Percentiles rank a stretch among this genome's conserved stretches.
Conservation (phyloP, 2,329 filamentous ascomycete genomes). For the Verticillium tricorpus region DNA sequence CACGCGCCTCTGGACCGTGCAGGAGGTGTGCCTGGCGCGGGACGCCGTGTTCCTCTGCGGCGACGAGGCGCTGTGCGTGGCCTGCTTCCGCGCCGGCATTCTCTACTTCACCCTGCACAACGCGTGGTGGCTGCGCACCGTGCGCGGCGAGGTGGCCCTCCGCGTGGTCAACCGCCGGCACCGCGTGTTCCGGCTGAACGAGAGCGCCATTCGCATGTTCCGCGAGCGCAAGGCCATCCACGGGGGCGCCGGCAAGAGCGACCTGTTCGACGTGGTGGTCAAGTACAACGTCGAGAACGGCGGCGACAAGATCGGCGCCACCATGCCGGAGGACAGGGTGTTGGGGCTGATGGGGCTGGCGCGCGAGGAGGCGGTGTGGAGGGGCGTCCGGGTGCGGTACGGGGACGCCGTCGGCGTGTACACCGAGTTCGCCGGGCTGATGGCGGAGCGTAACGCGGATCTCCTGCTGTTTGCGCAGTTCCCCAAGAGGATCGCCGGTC, state of each 20-base stretch:
- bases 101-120: slow-evolving; percentile 26
- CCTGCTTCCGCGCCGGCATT: slow-evolving; percentile 11
- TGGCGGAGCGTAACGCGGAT: slow-evolving; percentile 19
- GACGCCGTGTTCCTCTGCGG: slow-evolving; percentile 12
- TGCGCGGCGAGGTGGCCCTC: slow-evolving; percentile 6
- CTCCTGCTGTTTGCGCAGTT: slow-evolving; percentile 23
- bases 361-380: slow-evolving; percentile 14
- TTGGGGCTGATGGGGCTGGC: slow-evolving; percentile 26
- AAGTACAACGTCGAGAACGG: slow-evolving; percentile 23
- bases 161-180: slow-evolving; percentile 12
- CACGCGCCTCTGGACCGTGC: slow-evolving; percentile 28
- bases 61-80: slow-evolving; percentile 7
- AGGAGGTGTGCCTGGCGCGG: slow-evolving; percentile 20
- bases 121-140: slow-evolving; percentile 18
- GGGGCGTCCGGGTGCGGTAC: slow-evolving; percentile 9
- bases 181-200: slow-evolving; percentile 16
- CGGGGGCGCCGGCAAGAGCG: not conserved
- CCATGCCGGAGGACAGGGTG: slow-evolving; percentile 23
- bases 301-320: slow-evolving; percentile 18
- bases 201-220: slow-evolving; percentile 18
- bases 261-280: slow-evolving; percentile 16
- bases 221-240: slow-evolving; percentile 26
- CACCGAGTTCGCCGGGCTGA: slow-evolving; percentile 15
- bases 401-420: slow-evolving; percentile 10
- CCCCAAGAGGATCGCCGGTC: slow-evolving; percentile 12